Conservation (phyloP, 2,329 filamentous ascomycete species). For the Orbilia quercus region DNA sequence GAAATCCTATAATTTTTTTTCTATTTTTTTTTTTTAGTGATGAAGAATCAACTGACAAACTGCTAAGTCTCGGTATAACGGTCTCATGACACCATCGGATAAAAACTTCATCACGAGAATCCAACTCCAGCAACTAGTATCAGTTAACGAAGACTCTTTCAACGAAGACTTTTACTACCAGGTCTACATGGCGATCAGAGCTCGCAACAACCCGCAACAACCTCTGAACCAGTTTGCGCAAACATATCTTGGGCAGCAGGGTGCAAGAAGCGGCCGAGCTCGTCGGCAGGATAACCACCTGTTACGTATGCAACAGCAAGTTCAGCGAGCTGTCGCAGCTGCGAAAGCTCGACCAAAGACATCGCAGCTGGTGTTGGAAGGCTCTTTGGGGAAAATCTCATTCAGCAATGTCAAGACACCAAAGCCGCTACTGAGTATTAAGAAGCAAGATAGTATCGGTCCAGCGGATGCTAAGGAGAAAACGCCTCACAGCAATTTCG, state of each 20-base stretch:
- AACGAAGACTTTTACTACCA: conserved; percentile 99
- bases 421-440: conserved; percentile 93
- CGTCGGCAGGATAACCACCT: conserved; percentile 86
- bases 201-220: conserved; percentile 89
- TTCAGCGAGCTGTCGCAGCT: conserved; percentile 94
- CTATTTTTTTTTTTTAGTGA: too few species aligned
- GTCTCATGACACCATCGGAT: conserved; percentile 97
- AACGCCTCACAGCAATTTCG: conserved; percentile 39
- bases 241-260: conserved; percentile 96
- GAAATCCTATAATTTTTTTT: too few species aligned
- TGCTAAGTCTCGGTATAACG: conserved; percentile 81
- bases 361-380: conserved; percentile 94
- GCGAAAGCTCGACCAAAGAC: conserved; percentile 98
- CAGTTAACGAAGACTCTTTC: conserved; percentile 83
- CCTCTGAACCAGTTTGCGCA: conserved; percentile 96
- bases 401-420: conserved; percentile 99
- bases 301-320: conserved; percentile 99
- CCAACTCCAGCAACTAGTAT: conserved; percentile 93
- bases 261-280: conserved; percentile 72
- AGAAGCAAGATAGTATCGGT: conserved; percentile 74
- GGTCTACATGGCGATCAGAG: conserved; percentile 92
- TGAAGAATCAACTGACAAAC: conserved; percentile 70
- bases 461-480: conserved; percentile 17
- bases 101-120: conserved; percentile 99
- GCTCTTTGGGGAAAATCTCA: conserved; percentile 95